Evolutionary conservation across 2,329 filamentous ascomycete species (phyloP), one percentile per base, ranked within the genome.

Genomic region (Pseudopyrenochaeta lycopersici): DNA sequence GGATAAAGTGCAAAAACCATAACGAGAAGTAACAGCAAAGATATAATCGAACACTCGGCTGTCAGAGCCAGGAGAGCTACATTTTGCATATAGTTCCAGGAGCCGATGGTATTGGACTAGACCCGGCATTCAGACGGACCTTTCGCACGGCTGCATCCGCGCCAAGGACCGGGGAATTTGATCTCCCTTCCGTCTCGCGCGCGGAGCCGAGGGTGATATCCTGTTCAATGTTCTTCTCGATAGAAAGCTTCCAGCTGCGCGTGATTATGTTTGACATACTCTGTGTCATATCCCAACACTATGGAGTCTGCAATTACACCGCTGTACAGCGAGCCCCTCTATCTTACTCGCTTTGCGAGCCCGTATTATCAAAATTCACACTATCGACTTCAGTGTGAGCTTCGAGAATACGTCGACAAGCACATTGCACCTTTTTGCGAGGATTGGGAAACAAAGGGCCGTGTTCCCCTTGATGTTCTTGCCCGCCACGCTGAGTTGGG

Each of bases 351-450:
- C 23, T 18, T 11, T 17, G 44, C 46, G 15, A 30, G 18, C 18
- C 46, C 46, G 3, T 49, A 49, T 38, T 49, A 49, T 27, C 29
- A 41, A 33, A 29, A 49, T 20, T 49, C 46, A 4, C 46, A 49
- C 18, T 33, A 33, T 21, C 27, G 38, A 21, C 31, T 41, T 14
- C 46, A 49, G 23, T 14, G 20, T 18, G 38, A 41, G 11, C 10
- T 41, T 23, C 36, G 47, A 36, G 39, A 44, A 30, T 54, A 58
- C 29, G 46, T 58, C 18, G 41, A 46, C 27, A 46, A 31, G 2
- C 32, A 54, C 27, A 54, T 58, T 14, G 20, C 51, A 2, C 54
- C 54, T 10, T 51, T 46, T 30, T 36, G 27, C 15, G 39, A 23
- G 21, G 49, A 52, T 27, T 52, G 49, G 49, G 41, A 52, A 29